Base-by-base conservation (phyloP, 306 rosid genomes). In the Prunus davidiana region DNA sequence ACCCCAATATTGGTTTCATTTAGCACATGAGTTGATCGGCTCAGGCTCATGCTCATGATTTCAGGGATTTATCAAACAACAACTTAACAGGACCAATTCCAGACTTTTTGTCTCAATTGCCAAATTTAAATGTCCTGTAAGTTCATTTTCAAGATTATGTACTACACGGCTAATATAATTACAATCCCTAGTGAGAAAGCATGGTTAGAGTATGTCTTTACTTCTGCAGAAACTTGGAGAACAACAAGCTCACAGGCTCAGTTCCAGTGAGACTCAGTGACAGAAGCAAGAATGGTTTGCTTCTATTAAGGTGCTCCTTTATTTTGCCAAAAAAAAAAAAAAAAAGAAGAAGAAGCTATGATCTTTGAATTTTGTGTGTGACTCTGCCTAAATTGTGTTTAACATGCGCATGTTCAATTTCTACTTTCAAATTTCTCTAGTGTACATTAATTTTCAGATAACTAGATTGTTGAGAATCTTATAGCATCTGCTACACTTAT, bases 221-320 rank as follows among this genome's bases (percentile, higher is more conserved):
- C 43, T 19, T 70, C 77, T 14, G 74, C 71, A 86, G 86, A 50
- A 85, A 83, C 14, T 70, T 88, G 54, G 73, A 77, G 32, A 76
- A 72, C 73, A 89, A 88, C 82, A 85, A 46, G 28, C 81, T 86
- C 80, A 80, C 80, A 8, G 80, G 90, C 74, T 30, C 79, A 24
- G 62, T 85, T 78, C 89, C 90, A 10, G 14, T 64, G 51, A 52
- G 45, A 55, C 89, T 88, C 43, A 27, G 11, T 19, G 78, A 83
- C 66, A 86, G 75, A 81, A 30, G 63, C 51, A 68, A 73, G 2
- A 78, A 75, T 57, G 84, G 87, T 12, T 76, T 76, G 65, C 75
- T 90, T 41, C 45, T 67, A 38, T 46, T 83, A 60, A 83, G 89
- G 96, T 84, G 45, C 50, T 83, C 38, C 51, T 5, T 6, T 34